Evolutionary conservation across 768 basidiomycete genomes (phyloP).

Genomic region (Leccinellum rugosiceps): DNA sequence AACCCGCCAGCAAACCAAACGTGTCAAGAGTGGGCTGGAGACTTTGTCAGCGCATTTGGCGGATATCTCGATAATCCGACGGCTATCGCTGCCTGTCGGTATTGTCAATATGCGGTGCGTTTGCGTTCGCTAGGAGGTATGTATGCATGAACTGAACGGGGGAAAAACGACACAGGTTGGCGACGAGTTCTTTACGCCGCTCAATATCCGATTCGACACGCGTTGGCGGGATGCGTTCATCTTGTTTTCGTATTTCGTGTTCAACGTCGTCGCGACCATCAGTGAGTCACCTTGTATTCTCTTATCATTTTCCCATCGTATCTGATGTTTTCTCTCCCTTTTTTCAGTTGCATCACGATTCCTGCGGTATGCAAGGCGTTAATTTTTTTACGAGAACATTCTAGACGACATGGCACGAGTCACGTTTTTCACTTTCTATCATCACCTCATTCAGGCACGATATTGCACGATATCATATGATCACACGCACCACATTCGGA

Average conservation of each 20-base stretch:
- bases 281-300: slow-evolving; percentile 26
- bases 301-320: not conserved
- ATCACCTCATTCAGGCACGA: not conserved
- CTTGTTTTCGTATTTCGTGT: slow-evolving; percentile 61
- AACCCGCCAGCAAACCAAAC: slow-evolving; percentile 72
- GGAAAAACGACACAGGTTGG: slow-evolving; percentile 38
- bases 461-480: not conserved
- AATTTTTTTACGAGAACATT: not conserved
- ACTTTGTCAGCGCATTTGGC: slow-evolving; percentile 58
- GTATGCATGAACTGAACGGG: not conserved
- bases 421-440: not conserved
- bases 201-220: slow-evolving; percentile 60
- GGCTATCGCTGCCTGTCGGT: slow-evolving; percentile 60
- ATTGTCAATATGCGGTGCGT: slow-evolving; percentile 60
- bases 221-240: slow-evolving; percentile 73
- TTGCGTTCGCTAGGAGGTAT: not conserved
- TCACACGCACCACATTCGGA: not conserved
- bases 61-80: slow-evolving; percentile 73
- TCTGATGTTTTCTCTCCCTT: not conserved
- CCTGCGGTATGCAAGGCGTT: slow-evolving; percentile 67
- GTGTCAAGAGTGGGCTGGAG: slow-evolving; percentile 65
- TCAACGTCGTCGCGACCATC: slow-evolving; percentile 67
- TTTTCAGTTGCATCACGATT: slow-evolving; percentile 60
- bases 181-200: slow-evolving; percentile 64
- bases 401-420: not conserved